Evolutionary conservation across 2,329 filamentous ascomycete species (phyloP), one percentile per base, ranked within the genome.

Genomic region (Fusarium sp.): DNA sequence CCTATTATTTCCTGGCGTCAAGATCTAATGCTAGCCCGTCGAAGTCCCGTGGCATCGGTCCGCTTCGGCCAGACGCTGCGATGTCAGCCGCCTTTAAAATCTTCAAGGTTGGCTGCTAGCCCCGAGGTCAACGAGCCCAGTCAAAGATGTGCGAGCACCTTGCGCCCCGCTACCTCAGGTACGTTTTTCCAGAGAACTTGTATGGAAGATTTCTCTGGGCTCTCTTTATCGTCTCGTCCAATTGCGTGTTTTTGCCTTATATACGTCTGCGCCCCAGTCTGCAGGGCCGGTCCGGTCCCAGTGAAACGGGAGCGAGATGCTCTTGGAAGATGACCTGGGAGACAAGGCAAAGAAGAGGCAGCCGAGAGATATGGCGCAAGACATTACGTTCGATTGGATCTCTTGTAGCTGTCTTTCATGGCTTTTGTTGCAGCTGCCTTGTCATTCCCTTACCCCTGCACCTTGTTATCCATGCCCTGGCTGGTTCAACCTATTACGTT

Each of bases 221-320:
- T 26, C 32, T 55, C 50, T 72, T 56, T 44, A 39, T 68, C 24
- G 32, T 52, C 34, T 54, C 72, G 60, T 20, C 68, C 72, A 74
- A 69, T 66, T 60, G 70, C 28, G 24, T 57, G 20, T 30, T 48
- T 55, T 30, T 52, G 28, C 28, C 28, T 66, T 44, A 50, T 18
- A 26, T 18, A 34, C 54, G 65, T 66, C 56, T 58, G 36, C 56
- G 51, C 68, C 64, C 56, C 52, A 44, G 62, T 65, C 68, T 78
- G 68, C 74, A 75, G 74, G 73, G 60, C 76, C 76, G 76, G 76
- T 69, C 76, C 76, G 76, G 76, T 77, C 68, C 75, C 61, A 61
- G 68, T 41, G 69, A 56, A 45, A 57, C 59, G 64, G 73, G 60
- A 75, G 55, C 44, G 60, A 75, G 58, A 70, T 73, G 52, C 56